Evolutionary conservation across 208 protist species (phyloP).

Genomic region (Balamuthia mandrillaris): DNA sequence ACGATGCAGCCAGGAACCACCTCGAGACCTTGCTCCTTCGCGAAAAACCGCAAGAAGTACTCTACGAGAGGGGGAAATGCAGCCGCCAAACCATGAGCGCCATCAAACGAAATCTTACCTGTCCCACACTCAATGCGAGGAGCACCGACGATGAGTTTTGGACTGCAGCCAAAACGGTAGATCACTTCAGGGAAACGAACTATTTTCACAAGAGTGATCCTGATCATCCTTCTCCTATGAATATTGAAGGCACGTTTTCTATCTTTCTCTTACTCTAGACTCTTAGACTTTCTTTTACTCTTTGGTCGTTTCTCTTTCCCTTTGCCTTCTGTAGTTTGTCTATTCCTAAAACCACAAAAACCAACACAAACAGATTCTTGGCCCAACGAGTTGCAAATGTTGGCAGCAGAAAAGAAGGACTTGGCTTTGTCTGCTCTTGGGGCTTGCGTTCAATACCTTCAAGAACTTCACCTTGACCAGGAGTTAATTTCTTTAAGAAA

Average conservation of each 20-base stretch:
- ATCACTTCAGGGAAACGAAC: not conserved
- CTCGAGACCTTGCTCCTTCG: constrained; percentile 56
- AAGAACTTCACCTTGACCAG: constrained; percentile 47
- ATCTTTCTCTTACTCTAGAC: not conserved
- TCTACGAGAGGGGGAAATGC: constrained; percentile 46
- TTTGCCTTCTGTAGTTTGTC: too few species aligned
- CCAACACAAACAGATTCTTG: too few species aligned
- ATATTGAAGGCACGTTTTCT: not conserved
- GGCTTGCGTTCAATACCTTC: constrained; percentile 48
- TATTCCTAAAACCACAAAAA: too few species aligned
- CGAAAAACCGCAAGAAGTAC: constrained; percentile 50
- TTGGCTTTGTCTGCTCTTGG: constrained; percentile 48
- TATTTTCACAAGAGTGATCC: not conserved
- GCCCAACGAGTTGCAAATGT: too few species aligned
- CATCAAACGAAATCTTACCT: constrained; percentile 20
- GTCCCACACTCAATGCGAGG: not conserved
- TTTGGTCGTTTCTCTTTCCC: too few species aligned
- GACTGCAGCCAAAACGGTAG: not conserved
- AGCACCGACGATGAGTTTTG: not conserved
- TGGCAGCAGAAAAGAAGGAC: too few species aligned
- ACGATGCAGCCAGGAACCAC: constrained; percentile 41
- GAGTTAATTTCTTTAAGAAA: not conserved
- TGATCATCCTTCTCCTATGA: not conserved
- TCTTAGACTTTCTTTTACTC: too few species aligned
- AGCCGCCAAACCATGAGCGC: constrained; percentile 1